Conservation (phyloP, 2,329 filamentous ascomycete species). For the Verticillium zaregamsianum region DNA sequence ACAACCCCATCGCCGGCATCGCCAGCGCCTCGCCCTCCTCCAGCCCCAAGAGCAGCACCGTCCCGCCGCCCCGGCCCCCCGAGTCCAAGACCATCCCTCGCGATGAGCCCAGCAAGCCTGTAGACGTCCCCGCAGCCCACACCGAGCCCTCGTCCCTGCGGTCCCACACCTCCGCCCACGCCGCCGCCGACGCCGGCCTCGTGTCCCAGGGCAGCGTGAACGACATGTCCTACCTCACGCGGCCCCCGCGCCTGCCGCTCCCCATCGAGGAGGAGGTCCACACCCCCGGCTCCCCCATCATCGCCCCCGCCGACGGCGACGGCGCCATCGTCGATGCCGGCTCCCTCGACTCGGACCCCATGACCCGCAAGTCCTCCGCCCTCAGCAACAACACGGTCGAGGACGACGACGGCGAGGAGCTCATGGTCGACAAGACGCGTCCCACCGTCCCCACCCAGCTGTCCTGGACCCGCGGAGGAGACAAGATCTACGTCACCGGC, state of each 20-base stretch:
- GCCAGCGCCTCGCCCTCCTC: constrained; percentile 41
- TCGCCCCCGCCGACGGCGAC: constrained; percentile 63
- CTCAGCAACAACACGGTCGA: constrained; percentile 64
- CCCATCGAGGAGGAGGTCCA: constrained; percentile 91
- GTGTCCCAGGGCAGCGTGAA: constrained; percentile 55
- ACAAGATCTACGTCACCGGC: constrained; percentile 93
- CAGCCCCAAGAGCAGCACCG: constrained; percentile 2
- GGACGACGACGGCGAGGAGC: constrained; percentile 73
- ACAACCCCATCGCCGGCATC: constrained; percentile 41
- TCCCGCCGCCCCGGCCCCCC: constrained; percentile 13
- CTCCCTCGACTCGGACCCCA: constrained; percentile 42
- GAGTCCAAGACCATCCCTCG: constrained; percentile 17
- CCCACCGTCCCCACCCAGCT: constrained; percentile 80
- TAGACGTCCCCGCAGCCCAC: constrained; percentile 47
- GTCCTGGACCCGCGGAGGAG: constrained; percentile 78
- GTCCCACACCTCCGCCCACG: constrained; percentile 30
- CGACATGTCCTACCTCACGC: constrained; percentile 58
- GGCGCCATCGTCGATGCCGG: constrained; percentile 54
- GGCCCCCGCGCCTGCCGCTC: constrained; percentile 85
- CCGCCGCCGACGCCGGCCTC: constrained; percentile 37
- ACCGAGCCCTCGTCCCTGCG: constrained; percentile 29
- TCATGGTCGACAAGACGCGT: constrained; percentile 68
- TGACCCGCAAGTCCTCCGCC: constrained; percentile 52
- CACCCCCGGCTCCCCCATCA: constrained; percentile 85
- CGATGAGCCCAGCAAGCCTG: constrained; percentile 48